phyloP scores from a whole-genome alignment of 176 grass and related monocot genomes.

The Olyra latifolia region DNA sequence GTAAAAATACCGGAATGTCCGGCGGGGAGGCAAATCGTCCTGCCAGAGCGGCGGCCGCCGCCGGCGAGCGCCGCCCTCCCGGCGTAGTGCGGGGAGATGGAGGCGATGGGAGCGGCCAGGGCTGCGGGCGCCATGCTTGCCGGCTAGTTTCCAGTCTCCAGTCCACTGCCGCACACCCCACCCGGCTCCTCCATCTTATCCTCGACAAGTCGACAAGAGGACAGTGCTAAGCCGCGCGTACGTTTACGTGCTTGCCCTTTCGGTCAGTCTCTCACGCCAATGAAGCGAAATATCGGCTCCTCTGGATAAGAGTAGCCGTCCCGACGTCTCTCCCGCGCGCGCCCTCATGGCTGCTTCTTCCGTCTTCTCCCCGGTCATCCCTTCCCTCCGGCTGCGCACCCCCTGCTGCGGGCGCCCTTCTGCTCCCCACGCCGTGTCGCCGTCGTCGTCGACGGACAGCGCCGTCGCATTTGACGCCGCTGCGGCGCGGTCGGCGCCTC shows the following conservation, averaged over 20 bases:
- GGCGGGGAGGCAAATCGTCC: background rate
- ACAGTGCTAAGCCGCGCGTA: slow-evolving; percentile 42
- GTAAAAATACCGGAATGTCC: background rate
- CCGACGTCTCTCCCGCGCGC: slow-evolving; percentile 32
- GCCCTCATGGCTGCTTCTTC: slow-evolving; percentile 49
- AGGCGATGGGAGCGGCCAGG: slow-evolving; percentile 20
- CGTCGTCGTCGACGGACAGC: background rate
- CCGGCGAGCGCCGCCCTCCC: background rate
- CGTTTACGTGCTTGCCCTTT: background rate
- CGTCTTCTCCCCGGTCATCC: slow-evolving; percentile 37
- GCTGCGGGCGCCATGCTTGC: slow-evolving; percentile 39
- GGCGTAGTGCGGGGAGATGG: background rate
- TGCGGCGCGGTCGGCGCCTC: background rate
- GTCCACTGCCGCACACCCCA: slow-evolving; percentile 17
- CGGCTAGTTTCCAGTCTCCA: background rate
- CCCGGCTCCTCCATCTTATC: slow-evolving; percentile 42
- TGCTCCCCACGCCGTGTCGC: background rate
- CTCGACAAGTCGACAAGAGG: slow-evolving; percentile 4
- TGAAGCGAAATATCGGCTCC: slow-evolving; percentile 12
- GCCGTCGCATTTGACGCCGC: background rate
- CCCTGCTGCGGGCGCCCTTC: background rate
- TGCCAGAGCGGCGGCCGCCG: background rate
- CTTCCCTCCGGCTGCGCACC: slow-evolving; percentile 29
- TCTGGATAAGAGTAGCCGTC: slow-evolving; percentile 60
- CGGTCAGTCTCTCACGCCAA: background rate